Base-by-base conservation (phyloP, 2,329 filamentous ascomycete genomes). In the Trichoderma harzianum region DNA sequence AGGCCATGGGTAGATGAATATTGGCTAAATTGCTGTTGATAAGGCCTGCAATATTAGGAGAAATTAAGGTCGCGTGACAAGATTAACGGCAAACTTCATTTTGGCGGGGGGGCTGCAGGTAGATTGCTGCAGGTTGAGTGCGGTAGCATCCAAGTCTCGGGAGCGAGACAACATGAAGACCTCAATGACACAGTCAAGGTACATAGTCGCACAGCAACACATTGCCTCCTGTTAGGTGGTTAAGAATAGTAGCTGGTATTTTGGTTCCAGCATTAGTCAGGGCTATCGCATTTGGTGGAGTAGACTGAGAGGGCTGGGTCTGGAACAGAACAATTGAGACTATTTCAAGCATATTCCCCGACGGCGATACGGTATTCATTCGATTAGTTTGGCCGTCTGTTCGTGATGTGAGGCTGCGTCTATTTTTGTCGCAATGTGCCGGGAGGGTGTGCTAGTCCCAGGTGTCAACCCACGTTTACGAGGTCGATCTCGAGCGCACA, bases 21-120 rank as follows among this genome's bases (percentile, higher is more conserved):
- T 62, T 61, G 57, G 39, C 55, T 53, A 69, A 53, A 61, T 69
- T 69, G 67, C 67, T 24, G 21, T 61, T 61, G 67, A 69, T 58
- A 69, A 62, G 39, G 39, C 55, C 39, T 62, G 57, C 32, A 47
- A 58, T 51, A 69, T 36, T 53, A 61, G 57, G 39, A 62, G 57
- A 69, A 62, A 47, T 32, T 51, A 28, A 62, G 43, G 67, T 69
- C 67, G 57, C 67, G 67, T 62, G 67, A 69, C 65, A 62, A 61
- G 16, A 51, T 34, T 53, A 28, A 53, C 11, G 34, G 16, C 57
- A 32, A 28, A 53, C 12, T 28, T 61, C 28, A 53, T 53, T 39
- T 34, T 21, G 36, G 57, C 39, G 67, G 57, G 67, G 67, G 65
- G 65, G 36, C 32, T 60, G 30, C 57, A 34, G 32, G 57, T 26